Base-by-base conservation (phyloP, 1,139 yeast species). In the Saccharomyces hybrid region DNA sequence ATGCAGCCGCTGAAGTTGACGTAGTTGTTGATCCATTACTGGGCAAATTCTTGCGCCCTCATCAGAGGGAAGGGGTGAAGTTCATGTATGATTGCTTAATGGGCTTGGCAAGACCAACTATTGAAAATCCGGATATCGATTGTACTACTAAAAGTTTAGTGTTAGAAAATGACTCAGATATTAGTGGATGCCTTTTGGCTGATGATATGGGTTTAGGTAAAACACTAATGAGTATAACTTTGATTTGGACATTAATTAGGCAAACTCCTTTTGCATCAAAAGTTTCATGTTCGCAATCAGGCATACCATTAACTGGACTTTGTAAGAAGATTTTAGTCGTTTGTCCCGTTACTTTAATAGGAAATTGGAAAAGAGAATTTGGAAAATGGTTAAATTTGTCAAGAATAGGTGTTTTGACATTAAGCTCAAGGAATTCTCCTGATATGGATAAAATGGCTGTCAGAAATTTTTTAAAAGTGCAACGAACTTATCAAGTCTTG, bases 191-290 rank as follows among this genome's bases (percentile, higher is more conserved):
- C 2, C 72, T 93, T 6, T 70, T 93, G 51, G 99, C 99, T 0
- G 99, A 93, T 69, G 98, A 93, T 65, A 93, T 93, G 99, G 99
- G 99, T 0, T 74, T 93, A 27, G 99, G 99, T 0, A 93, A 93
- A 66, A 91, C 98, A 0, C 71, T 93, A 41, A 90, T 85, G 81
- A 83, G 97, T 0, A 91, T 93, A 4, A 67, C 96, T 0, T 67
- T 90, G 41, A 77, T 93, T 3, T 89, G 96, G 95, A 89, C 96
- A 0, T 70, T 95, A 23, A 68, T 89, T 32, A 84, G 81, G 61
- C 96, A 89, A 62, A 81, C 82, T 16, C 96, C 96, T 0, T 64
- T 69, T 48, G 68, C 65, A 48, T 57, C 65, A 3, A 52, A 54
- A 23, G 62, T 59, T 2, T 54, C 61, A n/a, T 58, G 64, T 34